Evolutionary conservation across 2,329 filamentous ascomycete genomes (phyloP), one percentile per base, ranked within the genome.

Genomic region (Ophiosphaerella herpotricha): DNA sequence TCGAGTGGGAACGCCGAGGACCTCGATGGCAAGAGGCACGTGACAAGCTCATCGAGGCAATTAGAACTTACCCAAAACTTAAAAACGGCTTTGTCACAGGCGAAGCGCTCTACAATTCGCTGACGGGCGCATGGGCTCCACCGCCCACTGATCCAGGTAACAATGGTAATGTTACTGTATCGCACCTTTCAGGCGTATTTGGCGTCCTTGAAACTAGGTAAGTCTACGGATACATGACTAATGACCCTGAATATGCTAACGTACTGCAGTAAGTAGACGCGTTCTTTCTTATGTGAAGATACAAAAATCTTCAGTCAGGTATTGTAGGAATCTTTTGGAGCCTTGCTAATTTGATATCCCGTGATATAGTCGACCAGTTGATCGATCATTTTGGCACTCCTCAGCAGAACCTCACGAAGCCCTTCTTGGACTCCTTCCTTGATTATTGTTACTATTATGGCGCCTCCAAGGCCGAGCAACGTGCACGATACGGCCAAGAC

Each of bases 381-480:
- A 71, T 82, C 2, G 76, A 82, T 39, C 78, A 81, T 59, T 77
- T 64, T n/a, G 62, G 62, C 5, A 3, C 44, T 1, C 43, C 52
- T 9, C 45, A 75, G 12, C 77, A 73, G 2, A 71, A 74, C 1
- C 75, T 78, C 2, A 80, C 82, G 0, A 58, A 72, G 7, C 77
- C 76, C 0, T 85, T 86, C 62, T 73, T 80, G 41, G 65, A 78
- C 6, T 81, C 78, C 0, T 86, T 82, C 78, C 68, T 85, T 1
- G 83, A 85, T 42, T 86, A 86, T 67, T 83, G 81, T 60, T 80
- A 79, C 62, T 84, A 83, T 67, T 86, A 82, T 58, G 73, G 75
- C 7, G 82, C 81, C 0, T 60, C 74, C 0, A 65, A 68, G 0
- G 75, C 70, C 0, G 81, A 84, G 67, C 83, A 86, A 63, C 66